A percentile compares a stretch with the other conserved stretches of the same genome.
phyloP scores from a whole-genome alignment of 148 eudicot genomes.

The Diospyros lotus region DNA sequence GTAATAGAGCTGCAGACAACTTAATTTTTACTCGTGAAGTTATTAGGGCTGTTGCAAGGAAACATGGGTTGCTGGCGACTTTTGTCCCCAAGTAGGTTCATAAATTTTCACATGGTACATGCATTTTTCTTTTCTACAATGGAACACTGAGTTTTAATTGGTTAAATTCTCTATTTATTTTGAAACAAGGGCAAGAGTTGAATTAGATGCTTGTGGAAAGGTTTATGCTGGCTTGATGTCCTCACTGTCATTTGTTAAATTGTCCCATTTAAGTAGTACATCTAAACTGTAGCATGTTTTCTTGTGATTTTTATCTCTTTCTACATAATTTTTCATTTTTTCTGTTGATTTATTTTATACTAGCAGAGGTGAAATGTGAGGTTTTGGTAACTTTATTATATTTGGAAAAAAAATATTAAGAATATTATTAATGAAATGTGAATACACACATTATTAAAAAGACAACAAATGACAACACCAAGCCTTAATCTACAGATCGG shows the following conservation, averaged over 20 bases:
- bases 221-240: neutral
- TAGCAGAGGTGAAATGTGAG: too few relatives aligned
- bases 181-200: neutral
- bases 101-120: neutral
- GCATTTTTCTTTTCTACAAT: neutral
- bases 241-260: neutral
- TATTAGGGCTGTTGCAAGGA: constrained; percentile 81
- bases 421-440: too few relatives aligned
- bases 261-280: neutral
- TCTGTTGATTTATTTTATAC: too few relatives aligned
- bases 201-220: neutral
- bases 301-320: too few relatives aligned
- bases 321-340: too few relatives aligned
- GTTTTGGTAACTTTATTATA: too few relatives aligned
- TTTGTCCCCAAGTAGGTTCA: constrained; percentile 84
- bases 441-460: too few relatives aligned
- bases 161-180: neutral
- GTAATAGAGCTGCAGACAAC: constrained; percentile 75
- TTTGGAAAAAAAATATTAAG: too few relatives aligned
- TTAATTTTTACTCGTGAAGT: constrained; percentile 72
- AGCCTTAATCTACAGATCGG: too few relatives aligned
- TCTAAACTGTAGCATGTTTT: neutral
- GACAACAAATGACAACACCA: too few relatives aligned
- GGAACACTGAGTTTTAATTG: neutral
- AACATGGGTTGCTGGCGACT: constrained; percentile 88